Conservation (phyloP, 1,284 basidiomycete species). For the Acaromyces ingoldii region DNA sequence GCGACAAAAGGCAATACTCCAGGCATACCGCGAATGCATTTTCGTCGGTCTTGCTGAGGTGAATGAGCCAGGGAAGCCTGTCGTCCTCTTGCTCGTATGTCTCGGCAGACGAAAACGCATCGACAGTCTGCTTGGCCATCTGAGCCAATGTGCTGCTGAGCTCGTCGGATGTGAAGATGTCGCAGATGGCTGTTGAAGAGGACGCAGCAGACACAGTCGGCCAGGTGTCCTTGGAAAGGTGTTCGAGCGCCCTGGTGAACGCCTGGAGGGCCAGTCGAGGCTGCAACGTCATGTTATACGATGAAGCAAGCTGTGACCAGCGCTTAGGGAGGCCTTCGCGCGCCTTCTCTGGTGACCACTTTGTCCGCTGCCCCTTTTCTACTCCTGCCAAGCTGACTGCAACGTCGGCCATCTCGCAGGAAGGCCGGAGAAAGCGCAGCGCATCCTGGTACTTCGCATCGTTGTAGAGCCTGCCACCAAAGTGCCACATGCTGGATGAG, state of each 20-base stretch:
- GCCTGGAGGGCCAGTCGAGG: background rate
- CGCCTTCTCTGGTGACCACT: background rate
- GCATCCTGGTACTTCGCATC: constrained; percentile 36
- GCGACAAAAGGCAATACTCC: constrained; percentile 17
- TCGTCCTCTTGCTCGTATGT: background rate
- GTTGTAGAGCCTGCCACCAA: constrained; percentile 51
- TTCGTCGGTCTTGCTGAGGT: too few species aligned
- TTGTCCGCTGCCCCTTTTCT: background rate
- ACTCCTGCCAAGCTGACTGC: background rate
- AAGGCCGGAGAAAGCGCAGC: constrained; percentile 24
- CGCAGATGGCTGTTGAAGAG: background rate
- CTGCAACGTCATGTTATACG: background rate
- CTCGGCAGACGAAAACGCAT: background rate
- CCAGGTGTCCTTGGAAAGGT: background rate
- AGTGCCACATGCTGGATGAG: constrained; percentile 51
- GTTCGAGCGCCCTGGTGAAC: background rate
- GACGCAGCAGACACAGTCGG: background rate
- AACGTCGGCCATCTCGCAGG: background rate
- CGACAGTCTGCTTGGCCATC: background rate
- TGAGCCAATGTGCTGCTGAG: background rate
- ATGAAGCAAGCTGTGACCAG: background rate
- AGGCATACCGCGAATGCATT: constrained; percentile 21
- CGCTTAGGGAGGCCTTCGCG: background rate
- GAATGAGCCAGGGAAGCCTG: background rate
- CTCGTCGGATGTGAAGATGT: background rate